phyloP scores from a whole-genome alignment of 768 basidiomycete genomes.

The Lactarius psammicola region DNA sequence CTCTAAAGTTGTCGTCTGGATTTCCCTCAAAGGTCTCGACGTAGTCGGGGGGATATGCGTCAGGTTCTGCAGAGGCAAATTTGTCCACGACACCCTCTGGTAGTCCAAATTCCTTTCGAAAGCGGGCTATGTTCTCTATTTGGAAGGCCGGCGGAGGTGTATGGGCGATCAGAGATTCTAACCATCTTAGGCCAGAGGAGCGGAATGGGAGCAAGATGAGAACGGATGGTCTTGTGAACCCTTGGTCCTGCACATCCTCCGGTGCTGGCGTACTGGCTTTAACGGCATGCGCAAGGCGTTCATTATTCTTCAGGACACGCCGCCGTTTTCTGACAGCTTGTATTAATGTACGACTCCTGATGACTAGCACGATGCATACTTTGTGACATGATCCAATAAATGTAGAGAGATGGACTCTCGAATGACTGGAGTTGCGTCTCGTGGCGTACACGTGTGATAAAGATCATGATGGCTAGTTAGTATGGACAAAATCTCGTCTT shows the following conservation, averaged over 20 bases:
- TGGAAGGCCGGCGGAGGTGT: slow-evolving; percentile 71
- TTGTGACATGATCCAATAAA: slow-evolving; percentile 83
- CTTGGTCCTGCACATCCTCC: slow-evolving; percentile 89
- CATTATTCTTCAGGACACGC: slow-evolving; percentile 89
- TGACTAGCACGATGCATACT: slow-evolving; percentile 45
- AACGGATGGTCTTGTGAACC: slow-evolving; percentile 93
- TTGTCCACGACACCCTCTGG: slow-evolving; percentile 81
- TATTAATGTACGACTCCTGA: slow-evolving; percentile 1
- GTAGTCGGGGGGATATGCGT: slow-evolving; percentile 86
- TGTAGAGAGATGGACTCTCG: slow-evolving; percentile 77
- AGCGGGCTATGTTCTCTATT: slow-evolving; percentile 85
- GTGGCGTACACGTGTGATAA: slow-evolving; percentile 63
- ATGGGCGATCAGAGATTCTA: slow-evolving; percentile 73
- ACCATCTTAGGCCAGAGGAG: slow-evolving; percentile 80
- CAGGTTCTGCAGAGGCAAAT: slow-evolving; percentile 66
- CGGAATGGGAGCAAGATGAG: slow-evolving; percentile 94
- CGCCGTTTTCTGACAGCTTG: slow-evolving; percentile 73
- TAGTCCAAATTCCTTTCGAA: slow-evolving; percentile 77
- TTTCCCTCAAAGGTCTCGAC: slow-evolving; percentile 96
- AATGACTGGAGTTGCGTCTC: slow-evolving; percentile 59
- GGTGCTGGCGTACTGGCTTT: slow-evolving; percentile 57
- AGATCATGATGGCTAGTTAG: slow-evolving; percentile 73
- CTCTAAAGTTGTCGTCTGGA: slow-evolving; percentile 89
- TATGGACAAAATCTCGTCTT: slow-evolving; percentile 65
- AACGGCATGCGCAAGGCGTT: slow-evolving; percentile 72